Evolutionary conservation across 2,329 filamentous ascomycete species (phyloP).

Genomic region (Fusarium clavum): DNA sequence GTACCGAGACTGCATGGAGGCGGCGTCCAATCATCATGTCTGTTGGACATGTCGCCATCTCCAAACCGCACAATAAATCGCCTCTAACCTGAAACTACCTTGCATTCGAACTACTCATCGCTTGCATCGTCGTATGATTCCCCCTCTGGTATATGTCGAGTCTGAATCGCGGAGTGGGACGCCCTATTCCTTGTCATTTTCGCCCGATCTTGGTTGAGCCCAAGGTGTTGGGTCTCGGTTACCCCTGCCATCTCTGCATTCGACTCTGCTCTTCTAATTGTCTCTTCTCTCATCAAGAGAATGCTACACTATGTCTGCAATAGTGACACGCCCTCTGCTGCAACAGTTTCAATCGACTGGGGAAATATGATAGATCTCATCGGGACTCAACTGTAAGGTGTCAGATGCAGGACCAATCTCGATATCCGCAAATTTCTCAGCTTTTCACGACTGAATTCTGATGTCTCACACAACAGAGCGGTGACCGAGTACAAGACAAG

Average conservation of each 20-base stretch:
- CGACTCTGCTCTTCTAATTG: neutral
- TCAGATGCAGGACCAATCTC: neutral
- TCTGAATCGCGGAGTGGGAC: neutral
- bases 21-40: neutral
- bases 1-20: neutral
- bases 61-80: neutral
- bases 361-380: slow-evolving; percentile 4
- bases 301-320: neutral
- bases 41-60: neutral
- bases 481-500: neutral
- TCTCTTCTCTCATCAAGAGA: neutral
- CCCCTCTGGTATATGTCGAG: neutral
- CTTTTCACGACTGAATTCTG: neutral
- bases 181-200: neutral
- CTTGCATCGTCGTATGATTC: slow-evolving; percentile 1
- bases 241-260: neutral
- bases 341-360: neutral
- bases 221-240: neutral
- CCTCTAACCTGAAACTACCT: neutral
- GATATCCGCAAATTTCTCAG: slow-evolving; percentile 5
- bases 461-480: neutral
- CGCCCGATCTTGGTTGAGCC: neutral
- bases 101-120: neutral
- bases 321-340: neutral
- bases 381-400: neutral